phyloP scores from a whole-genome alignment of 1,139 yeast genomes.

The Maudiozyma humilis region DNA sequence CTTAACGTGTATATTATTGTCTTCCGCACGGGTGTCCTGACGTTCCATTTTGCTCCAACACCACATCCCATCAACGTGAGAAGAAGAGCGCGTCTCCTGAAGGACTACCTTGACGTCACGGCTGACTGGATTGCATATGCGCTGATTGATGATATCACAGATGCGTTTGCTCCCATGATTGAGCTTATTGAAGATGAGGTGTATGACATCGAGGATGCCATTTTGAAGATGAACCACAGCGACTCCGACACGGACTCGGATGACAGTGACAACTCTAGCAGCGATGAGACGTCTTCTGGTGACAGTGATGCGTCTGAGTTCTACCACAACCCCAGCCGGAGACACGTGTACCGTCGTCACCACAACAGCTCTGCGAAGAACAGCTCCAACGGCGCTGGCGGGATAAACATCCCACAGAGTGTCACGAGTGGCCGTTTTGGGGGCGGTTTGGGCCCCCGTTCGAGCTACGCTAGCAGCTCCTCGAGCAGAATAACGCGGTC shows the following conservation, averaged over 20 bases:
- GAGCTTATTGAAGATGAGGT: slow-evolving; percentile 90
- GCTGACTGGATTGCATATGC: slow-evolving; percentile 98
- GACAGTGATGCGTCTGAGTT: slow-evolving; percentile 20
- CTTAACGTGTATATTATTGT: slow-evolving; percentile 89
- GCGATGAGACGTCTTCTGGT: slow-evolving; percentile 30
- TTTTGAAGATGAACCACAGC: slow-evolving; percentile 74
- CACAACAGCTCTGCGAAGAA: not conserved
- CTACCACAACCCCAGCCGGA: slow-evolving; percentile 1
- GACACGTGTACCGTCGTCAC: not conserved
- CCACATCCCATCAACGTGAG: slow-evolving; percentile 96
- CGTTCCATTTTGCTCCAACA: slow-evolving; percentile 90
- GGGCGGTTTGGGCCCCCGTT: not conserved
- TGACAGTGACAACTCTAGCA: slow-evolving; percentile 29
- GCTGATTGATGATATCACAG: slow-evolving; percentile 90
- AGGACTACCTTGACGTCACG: slow-evolving; percentile 81
- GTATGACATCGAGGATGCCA: slow-evolving; percentile 83
- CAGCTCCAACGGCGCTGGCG: not conserved
- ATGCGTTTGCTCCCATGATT: slow-evolving; percentile 94
- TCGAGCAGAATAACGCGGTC: slow-evolving; percentile 23
- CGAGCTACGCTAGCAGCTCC: slow-evolving; percentile 4
- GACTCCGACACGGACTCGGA: slow-evolving; percentile 39
- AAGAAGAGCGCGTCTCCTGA: slow-evolving; percentile 76
- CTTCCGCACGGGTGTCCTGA: slow-evolving; percentile 80
- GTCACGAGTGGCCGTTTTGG: slow-evolving; percentile 10
- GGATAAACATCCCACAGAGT: slow-evolving; percentile 8